Base-by-base conservation (phyloP, 768 basidiomycete species). In the Lactarius sanguifluus region DNA sequence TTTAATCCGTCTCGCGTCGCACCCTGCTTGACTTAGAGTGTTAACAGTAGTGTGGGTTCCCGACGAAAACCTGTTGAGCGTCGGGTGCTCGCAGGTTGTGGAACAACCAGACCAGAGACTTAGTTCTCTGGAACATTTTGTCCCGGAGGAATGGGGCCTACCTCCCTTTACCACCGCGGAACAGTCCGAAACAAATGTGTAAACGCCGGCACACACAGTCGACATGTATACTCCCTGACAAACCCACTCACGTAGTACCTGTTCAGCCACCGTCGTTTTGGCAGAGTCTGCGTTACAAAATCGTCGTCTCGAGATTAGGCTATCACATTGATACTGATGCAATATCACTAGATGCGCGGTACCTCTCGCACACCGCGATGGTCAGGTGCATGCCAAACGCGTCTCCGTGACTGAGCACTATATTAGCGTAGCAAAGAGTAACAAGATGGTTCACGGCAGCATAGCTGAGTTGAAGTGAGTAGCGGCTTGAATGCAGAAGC, bases 1-100 rank as follows among this genome's bases (percentile, higher is more conserved):
- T 41, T 3, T 36, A 64, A 47, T 38, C n/a, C 23, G 18, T 23
- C 15, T 15, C 9, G 43, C 34, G n/a, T n/a, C 30, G 40, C 69
- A 36, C 25, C 16, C 28, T 63, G 15, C 41, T 41, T 40, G 25
- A 28, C 20, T 30, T 38, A 15, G 16, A 43, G 55, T n/a, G 52
- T 50, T 64, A 54, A 38, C 70, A 93, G 92, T 93, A 38, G 80
- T 92, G 2, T 96, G 93, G 93, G 84, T 94, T 18, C 93, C 93
- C 1, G 93, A 95, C 71, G 71, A 81, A 9, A 86, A 88, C 62
- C 77, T 95, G 9, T 75, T 88, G 38, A 76, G 80, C 3, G 75
- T 87, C 3, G 81, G 78, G 76, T 76, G n/a, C 77, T 83, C 71
- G 65, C 77, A 61, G 57, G 59, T 50, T 5, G 60, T 64, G 1